Evolutionary conservation across 257 asterid genomes (phyloP), one percentile per base, ranked within the genome.

Genomic region (Nicotiana knightiana): DNA sequence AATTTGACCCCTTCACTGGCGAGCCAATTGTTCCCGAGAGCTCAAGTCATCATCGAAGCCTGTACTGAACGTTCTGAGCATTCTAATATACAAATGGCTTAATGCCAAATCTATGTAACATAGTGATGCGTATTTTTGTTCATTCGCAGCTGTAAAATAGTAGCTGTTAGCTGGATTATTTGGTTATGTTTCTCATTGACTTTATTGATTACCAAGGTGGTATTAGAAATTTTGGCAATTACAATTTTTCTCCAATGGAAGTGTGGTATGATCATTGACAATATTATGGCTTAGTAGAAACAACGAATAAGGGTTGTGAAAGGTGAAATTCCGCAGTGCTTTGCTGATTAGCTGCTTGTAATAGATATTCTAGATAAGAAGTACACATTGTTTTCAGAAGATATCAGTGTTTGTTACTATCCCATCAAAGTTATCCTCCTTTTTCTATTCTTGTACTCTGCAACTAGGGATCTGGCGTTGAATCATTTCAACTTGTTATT

Each of bases 1-100:
- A 91, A 80, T 95, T 95, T 15, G 99, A 95, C 86, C 99, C 99
- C 17, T 95, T 92, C 86, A 95, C 99, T 1, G 99, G 99, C 2
- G 99, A 95, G 83, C 97, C 96, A 3, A 90, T 93, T 33, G 85
- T 82, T 62, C 97, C 93, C 0, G 93, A 81, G 55, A 87, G 80
- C 70, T 13, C 85, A 58, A 75, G 43, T 51, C 62, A 28, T 75
- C 63, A 48, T 51, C 80, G 63, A 51, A 28, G 46, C 63, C 26
- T 75, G 26, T 51, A 51, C 17, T 75, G 26, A 75, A 8, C 10
- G 13, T 75, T 51, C 4, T 8, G 46, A 30, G 63, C 80, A 9
- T 53, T 33, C 51, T 6, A 66, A 9, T 67, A 16, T 67, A 17
- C 63, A 1, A 13, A 7, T 51, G 79, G 79, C 63, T 73, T 26